Evolutionary conservation across 768 basidiomycete genomes (phyloP), one percentile per base, ranked within the genome.

Genomic region (Boletus pseudo-olivaceus): DNA sequence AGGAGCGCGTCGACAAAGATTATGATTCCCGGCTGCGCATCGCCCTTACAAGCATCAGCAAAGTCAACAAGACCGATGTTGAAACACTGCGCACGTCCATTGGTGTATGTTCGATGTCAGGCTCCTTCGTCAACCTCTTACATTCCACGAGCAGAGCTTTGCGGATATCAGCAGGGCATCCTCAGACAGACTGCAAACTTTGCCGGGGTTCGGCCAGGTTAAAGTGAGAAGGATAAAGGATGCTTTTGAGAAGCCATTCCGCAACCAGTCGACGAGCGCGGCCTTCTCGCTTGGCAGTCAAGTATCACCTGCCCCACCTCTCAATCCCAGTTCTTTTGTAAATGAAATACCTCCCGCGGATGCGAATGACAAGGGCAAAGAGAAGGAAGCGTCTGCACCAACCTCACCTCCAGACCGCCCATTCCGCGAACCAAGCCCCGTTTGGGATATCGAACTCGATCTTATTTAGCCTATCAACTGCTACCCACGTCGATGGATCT

Each of bases 61-160:
- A 90, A 61, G 92, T 99, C 57, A 98, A 98, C 73, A 97, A 96
- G 77, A 98, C 96, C 4, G 97, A 99, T 63, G 93, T 95, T 2
- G 85, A 92, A 72, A 98, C 96, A 4, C 76, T 99, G 39, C 82
- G 90, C 20, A 87, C 87, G 2, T 88, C 92, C n/a, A 87, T 95
- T 61, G 95, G 94, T 34, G 96, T 98, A 74, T 53, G 87, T 77
- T 30, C 5, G 19, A 34, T 52, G 3, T 10, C 19, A 49, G 12
- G n/a, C 17, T 34, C 27, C 17, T 40, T 38, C 42, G 10, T 27
- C 39, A 43, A 30, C 35, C 49, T 38, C 42, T 57, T n/a, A 45
- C 47, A 46, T 47, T 43, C 49, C 55, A 34, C 26, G 27, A 34
- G 14, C 63, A 98, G 95, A 94, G 90, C 63, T 93, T 98, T 64